Percentiles rank a stretch among this genome's conserved stretches.
Conservation (phyloP, 495 filamentous ascomycete species). For the Jackrogersella multiformis region DNA sequence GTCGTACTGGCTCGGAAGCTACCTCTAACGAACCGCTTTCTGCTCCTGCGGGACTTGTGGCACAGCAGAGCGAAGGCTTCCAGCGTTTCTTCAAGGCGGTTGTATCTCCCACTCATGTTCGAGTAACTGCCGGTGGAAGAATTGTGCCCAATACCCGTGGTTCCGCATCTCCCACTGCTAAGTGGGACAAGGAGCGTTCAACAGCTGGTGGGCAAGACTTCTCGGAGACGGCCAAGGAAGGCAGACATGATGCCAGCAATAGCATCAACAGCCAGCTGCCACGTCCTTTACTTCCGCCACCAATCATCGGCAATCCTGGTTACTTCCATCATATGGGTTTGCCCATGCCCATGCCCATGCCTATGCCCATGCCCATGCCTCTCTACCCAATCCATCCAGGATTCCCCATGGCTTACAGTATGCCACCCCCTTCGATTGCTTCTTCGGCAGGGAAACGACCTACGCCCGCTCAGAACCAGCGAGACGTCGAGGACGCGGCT, state of each 20-base stretch:
- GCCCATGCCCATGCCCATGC: conserved; percentile 35
- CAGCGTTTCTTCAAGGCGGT: conserved; percentile 65
- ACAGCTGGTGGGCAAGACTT: conserved; percentile 28
- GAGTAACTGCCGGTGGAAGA: conserved; percentile 64
- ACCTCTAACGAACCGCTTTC: conserved; percentile 52
- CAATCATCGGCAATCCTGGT: conserved; percentile 18
- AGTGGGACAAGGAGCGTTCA: conserved; percentile 50
- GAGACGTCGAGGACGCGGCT: conserved; percentile 35
- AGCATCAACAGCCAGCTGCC: conserved; percentile 31
- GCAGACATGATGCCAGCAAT: conserved; percentile 10
- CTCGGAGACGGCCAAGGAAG: conserved; percentile 21
- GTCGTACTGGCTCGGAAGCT: conserved; percentile 51
- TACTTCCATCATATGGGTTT: conserved; percentile 38
- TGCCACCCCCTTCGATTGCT: conserved; percentile 26
- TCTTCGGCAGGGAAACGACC: conserved; percentile 19
- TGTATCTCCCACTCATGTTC: conserved; percentile 63
- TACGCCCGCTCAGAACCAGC: conserved; percentile 13
- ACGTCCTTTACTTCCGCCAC: conserved; percentile 26
- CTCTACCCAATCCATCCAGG: conserved; percentile 39
- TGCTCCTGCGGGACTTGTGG: conserved; percentile 54
- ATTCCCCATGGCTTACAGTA: conserved; percentile 45
- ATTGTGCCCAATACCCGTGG: conserved; percentile 66
- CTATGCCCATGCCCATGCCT: conserved; percentile 41
- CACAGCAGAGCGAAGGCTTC: conserved; percentile 64
- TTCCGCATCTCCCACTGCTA: conserved; percentile 54